Evolutionary conservation across 179 eudicot genomes (phyloP).

Genomic region (Silene noctiflora): DNA sequence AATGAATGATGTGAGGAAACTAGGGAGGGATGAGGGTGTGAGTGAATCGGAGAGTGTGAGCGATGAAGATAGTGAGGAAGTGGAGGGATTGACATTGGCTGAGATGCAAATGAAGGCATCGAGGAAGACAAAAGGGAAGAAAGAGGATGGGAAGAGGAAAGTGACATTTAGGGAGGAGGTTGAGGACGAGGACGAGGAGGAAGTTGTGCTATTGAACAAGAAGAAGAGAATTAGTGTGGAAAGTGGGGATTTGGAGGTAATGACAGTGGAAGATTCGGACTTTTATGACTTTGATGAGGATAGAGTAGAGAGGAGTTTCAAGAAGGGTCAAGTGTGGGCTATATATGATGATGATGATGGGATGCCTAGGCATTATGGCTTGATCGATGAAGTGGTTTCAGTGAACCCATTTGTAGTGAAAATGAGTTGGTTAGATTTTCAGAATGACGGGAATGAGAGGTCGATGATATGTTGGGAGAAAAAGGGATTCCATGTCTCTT

Average conservation of each 20-base stretch:
- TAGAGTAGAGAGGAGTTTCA: constrained; percentile 67
- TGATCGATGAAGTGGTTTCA: constrained; percentile 67
- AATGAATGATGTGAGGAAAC: constrained; percentile 32
- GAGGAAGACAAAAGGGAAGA: constrained; percentile 27
- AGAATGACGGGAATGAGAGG: constrained; percentile 41
- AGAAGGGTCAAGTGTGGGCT: constrained; percentile 90
- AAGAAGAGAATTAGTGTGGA: constrained; percentile 9
- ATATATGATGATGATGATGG: constrained; percentile 84
- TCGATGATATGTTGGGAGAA: constrained; percentile 39
- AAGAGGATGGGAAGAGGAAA: constrained; percentile 19
- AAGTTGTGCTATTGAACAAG: constrained; percentile 22
- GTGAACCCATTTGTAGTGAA: constrained; percentile 61
- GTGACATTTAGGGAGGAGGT: constrained; percentile 20
- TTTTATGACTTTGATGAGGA: constrained; percentile 81
- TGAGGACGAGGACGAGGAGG: background rate
- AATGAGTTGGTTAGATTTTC: constrained; percentile 71
- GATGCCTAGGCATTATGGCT: constrained; percentile 87
- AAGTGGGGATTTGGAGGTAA: constrained; percentile 46
- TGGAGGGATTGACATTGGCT: constrained; percentile 62
- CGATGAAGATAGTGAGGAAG: constrained; percentile 14
- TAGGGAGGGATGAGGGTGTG: constrained; percentile 19
- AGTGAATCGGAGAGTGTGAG: constrained; percentile 14
- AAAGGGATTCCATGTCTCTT: constrained; percentile 50
- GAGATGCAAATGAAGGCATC: constrained; percentile 47
- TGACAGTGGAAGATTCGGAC: constrained; percentile 77